A percentile compares a stretch with the other conserved stretches of the same genome.
These are phyloP conservation scores for Eucalyptus globulus DNA, from an alignment of 345 rosid genomes.

Conservation along the genomic window DNA sequence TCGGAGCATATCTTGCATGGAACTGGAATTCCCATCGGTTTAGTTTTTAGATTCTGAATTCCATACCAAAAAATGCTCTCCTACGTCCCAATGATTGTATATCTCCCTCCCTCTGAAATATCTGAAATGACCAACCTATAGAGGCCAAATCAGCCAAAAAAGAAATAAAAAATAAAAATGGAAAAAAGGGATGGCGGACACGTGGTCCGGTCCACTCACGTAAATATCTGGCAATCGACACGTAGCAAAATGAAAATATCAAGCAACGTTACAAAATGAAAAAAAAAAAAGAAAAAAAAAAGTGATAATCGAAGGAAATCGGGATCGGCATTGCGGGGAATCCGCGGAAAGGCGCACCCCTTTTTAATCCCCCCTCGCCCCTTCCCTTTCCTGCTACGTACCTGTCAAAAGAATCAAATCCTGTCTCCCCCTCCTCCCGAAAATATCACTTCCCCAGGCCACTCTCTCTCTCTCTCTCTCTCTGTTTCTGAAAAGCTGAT, in stretches of 20 bases:
- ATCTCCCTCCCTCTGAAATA: background rate
- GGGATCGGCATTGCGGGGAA: background rate
- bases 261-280: background rate
- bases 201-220: background rate
- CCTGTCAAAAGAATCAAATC: background rate
- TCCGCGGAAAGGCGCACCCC: background rate
- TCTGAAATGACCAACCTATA: background rate
- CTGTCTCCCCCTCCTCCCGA: background rate
- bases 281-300: background rate
- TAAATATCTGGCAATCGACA: background rate
- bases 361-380: background rate
- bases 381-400: background rate
- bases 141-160: background rate
- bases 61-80: no score
- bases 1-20: no score
- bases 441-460: background rate
- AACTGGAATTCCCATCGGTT: no score
- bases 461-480: background rate
- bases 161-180: background rate
- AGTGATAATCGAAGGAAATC: background rate
- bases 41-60: rapidly evolving
- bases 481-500: background rate
- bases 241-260: background rate
- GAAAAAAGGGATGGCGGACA: background rate
- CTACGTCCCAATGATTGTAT: background rate